Evolutionary conservation across 192 early-diverging fungal species (phyloP), one percentile per base, ranked within the genome.

Genomic region (Coemansia sp.): DNA sequence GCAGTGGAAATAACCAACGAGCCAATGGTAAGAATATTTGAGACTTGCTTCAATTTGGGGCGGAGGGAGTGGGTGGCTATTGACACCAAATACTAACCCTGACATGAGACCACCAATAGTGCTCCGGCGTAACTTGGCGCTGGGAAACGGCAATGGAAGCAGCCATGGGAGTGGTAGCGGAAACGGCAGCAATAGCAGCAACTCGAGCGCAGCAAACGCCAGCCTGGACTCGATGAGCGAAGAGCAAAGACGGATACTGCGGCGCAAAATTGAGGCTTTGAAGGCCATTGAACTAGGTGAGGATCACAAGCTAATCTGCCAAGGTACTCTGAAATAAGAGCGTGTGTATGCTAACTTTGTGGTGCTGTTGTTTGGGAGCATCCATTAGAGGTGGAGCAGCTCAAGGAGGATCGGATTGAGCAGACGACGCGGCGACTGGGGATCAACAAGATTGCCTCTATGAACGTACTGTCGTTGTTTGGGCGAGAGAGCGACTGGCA

Each of bases 181-280:
- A 12, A 38, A 53, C 49, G 59, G 59, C 18, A 27, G 63, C 22
- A 59, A 35, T 40, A 40, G 66, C n/a, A 12, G 62, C n/a, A 63
- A 43, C 40, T 6, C 27, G 55, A 62, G 61, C 20, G 24, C n/a
- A 37, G 58, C 53, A 3, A 58, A 38, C 9, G 30, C 41, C 11
- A 64, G 66, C 40, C 45, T 77, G 62, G 80, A 82, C 5, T 62
- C 35, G 13, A 52, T 82, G 40, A 62, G 69, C 2, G 80, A 82
- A 18, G 80, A 82, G n/a, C 80, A 82, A 65, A 39, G 59, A 38
- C 80, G 80, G 8, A 64, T 50, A 35, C 80, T 82, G 62, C 67
- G 58, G 65, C 80, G 80, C 44, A 72, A 72, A 64, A 66, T 74
- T 8, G 80, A 82, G 56, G 59, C 74, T 1, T 9, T 82, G 35